phyloP scores from a whole-genome alignment of 2,329 filamentous ascomycete genomes.

The Diplodia sapinea region DNA sequence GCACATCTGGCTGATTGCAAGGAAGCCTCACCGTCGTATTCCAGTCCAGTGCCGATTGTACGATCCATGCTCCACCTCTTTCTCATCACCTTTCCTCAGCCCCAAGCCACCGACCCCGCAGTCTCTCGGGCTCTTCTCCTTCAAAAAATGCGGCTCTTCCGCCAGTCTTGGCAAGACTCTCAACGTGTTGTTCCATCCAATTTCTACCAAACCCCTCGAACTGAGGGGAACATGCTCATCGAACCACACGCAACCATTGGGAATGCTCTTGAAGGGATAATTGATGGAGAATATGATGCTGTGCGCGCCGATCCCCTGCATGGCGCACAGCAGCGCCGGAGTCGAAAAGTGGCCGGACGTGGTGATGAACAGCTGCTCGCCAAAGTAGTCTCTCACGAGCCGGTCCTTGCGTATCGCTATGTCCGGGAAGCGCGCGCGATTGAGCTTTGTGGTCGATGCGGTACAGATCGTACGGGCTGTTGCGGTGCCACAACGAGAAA shows the following conservation, averaged over 20 bases:
- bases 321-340: slow-evolving; percentile 57
- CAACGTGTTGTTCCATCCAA: slow-evolving; percentile 56
- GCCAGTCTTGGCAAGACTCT: slow-evolving; percentile 42
- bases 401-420: slow-evolving; percentile 54
- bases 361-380: slow-evolving; percentile 62
- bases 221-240: slow-evolving; percentile 48
- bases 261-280: slow-evolving; percentile 58
- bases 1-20: no score
- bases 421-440: slow-evolving; percentile 45
- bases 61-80: neutral
- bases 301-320: slow-evolving; percentile 58
- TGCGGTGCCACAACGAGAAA: no score
- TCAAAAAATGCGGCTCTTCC: neutral
- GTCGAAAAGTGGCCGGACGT: slow-evolving; percentile 64
- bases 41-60: slow-evolving; percentile 8
- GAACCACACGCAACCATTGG: slow-evolving; percentile 53
- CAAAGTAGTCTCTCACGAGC: slow-evolving; percentile 62
- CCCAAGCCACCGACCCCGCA: neutral
- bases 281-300: slow-evolving; percentile 61
- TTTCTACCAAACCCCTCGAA: slow-evolving; percentile 46
- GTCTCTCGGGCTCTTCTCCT: neutral
- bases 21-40: neutral
- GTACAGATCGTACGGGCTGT: slow-evolving; percentile 55
- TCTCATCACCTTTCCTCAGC: neutral
- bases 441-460: slow-evolving; percentile 57